Evolutionary conservation across 2,329 filamentous ascomycete species (phyloP).

Genomic region (Fusarium newnesense): DNA sequence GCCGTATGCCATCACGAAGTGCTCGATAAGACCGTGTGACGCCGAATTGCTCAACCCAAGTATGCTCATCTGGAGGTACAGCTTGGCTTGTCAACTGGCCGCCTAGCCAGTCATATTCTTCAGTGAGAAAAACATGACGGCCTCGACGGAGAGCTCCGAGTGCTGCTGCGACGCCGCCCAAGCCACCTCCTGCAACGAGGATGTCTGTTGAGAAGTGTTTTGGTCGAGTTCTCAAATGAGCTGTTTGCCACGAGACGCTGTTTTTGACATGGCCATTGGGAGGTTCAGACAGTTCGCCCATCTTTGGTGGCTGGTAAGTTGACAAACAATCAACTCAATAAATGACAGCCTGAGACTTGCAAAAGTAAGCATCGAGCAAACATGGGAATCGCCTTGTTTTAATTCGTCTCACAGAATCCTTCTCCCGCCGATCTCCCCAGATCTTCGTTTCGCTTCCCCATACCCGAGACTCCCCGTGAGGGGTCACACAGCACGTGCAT

Average conservation of each 20-base stretch:
- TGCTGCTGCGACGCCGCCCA: constrained; percentile 44
- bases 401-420: background rate
- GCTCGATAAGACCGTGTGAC: constrained; percentile 42
- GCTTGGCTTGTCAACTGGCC: constrained; percentile 45
- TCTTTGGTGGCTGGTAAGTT: background rate
- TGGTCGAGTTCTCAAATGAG: background rate
- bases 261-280: background rate
- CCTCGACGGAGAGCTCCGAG: constrained; percentile 41
- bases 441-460: background rate
- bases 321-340: too few species aligned
- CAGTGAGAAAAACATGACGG: constrained; percentile 39
- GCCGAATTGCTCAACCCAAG: constrained; percentile 45
- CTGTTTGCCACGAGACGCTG: constrained; percentile 13
- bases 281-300: constrained; percentile 14
- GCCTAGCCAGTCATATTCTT: constrained; percentile 45
- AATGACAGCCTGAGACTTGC: background rate
- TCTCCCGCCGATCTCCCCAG: background rate
- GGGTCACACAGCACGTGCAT: constrained; percentile 9
- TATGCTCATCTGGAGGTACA: constrained; percentile 45
- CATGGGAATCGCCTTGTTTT: background rate
- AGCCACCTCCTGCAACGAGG: constrained; percentile 40
- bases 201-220: constrained; percentile 34
- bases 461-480: constrained; percentile 36
- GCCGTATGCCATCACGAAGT: constrained; percentile 39
- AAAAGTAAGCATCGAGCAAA: background rate